These are phyloP conservation scores for Perkinsus marinus DNA, from an alignment of 169 alveolate species.

Conservation along the genomic window DNA sequence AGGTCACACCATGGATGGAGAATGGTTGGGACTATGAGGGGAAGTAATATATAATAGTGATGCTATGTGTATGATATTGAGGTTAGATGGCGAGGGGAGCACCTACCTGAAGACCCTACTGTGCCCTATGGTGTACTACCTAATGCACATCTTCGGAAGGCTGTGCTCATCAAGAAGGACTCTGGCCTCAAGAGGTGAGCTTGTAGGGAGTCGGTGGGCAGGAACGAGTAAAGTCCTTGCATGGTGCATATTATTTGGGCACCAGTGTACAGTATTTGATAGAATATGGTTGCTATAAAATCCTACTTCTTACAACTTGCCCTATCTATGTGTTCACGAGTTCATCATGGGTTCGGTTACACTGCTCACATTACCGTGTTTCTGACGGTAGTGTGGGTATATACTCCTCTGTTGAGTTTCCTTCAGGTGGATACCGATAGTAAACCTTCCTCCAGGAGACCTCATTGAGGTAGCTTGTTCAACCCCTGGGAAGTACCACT, in stretches of 20 bases:
- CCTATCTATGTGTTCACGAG: no score
- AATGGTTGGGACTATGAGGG: neutral
- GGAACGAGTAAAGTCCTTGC: no score
- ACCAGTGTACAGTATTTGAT: no score
- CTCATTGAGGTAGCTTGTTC: neutral
- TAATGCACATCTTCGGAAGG: neutral
- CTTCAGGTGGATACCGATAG: neutral
- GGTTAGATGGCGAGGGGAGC: neutral
- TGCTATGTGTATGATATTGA: neutral
- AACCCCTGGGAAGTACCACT: neutral
- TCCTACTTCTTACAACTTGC: no score
- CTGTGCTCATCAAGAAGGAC: neutral
- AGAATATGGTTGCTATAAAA: no score
- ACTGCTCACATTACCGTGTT: no score
- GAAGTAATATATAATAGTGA: neutral
- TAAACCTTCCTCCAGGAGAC: neutral
- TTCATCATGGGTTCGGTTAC: no score
- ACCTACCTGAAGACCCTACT: neutral
- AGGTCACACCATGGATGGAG: neutral
- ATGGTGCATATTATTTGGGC: no score
- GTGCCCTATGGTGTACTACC: neutral
- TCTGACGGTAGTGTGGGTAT: no score
- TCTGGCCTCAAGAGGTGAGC: neutral
- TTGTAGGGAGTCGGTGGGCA: no score
- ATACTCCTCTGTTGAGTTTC: no score